Conservation (phyloP, 2,329 filamentous ascomycete genomes). For the Ophiostoma tasmaniense region DNA sequence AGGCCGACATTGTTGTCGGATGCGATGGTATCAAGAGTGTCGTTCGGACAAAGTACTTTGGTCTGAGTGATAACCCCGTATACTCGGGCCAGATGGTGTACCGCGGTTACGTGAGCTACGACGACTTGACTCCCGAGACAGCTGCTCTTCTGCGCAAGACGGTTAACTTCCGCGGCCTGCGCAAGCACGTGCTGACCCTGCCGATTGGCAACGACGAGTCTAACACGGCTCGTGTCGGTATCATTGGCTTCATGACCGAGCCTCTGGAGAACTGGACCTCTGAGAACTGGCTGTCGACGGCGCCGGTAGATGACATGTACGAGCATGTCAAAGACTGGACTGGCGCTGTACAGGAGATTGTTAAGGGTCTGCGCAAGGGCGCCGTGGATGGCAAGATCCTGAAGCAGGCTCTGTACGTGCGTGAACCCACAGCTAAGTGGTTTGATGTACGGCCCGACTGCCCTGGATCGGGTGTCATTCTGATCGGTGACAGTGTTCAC, state of each 20-base stretch:
- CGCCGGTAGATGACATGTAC: conserved; percentile 34
- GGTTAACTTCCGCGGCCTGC: conserved; percentile 35
- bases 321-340: conserved; percentile 36
- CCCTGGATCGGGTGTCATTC: conserved; percentile 42
- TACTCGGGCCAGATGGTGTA: conserved; percentile 55
- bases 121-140: conserved; percentile 17
- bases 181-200: conserved; percentile 31
- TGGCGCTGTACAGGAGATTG: conserved; percentile 29
- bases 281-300: conserved; percentile 26
- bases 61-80: conserved; percentile 35
- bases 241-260: conserved; percentile 28
- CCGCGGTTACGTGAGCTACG: conserved; percentile 34
- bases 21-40: conserved; percentile 57
- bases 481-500: conserved; percentile 50
- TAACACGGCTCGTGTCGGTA: conserved; percentile 24
- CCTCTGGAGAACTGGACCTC: conserved; percentile 21
- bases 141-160: conserved; percentile 48
- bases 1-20: conserved; percentile 41
- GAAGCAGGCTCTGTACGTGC: conserved; percentile 26
- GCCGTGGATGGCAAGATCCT: conserved; percentile 19
- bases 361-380: conserved; percentile 39
- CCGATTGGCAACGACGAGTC: conserved; percentile 31
- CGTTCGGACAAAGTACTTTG: conserved; percentile 43
- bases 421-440: conserved; percentile 41
- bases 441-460: conserved; percentile 24